Conservation (phyloP, 108 stramenopile genomes). For the Ochromonas danica region DNA sequence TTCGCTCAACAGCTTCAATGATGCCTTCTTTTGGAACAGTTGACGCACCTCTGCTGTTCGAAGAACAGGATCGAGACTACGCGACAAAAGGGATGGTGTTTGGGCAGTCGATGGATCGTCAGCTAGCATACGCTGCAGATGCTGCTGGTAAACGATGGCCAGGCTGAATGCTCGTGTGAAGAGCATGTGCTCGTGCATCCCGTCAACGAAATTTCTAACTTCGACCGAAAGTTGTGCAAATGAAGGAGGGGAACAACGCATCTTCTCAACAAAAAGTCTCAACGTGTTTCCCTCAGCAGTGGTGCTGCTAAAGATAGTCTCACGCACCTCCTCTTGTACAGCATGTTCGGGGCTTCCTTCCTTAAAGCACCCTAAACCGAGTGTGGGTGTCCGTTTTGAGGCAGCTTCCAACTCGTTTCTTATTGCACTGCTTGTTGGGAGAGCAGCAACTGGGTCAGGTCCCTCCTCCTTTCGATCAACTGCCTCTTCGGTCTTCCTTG, state of each 20-base stretch:
- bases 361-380: not conserved
- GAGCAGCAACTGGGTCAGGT: not conserved
- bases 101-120: not conserved
- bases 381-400: not conserved
- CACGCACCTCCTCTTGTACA: not conserved
- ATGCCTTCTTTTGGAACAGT: not conserved
- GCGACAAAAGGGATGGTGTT: too few species aligned
- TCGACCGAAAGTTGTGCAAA: not conserved
- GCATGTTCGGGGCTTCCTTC: not conserved
- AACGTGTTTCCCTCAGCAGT: slow-evolving; percentile 10
- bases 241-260: not conserved
- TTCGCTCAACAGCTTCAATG: not conserved
- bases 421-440: not conserved
- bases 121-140: not conserved
- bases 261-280: not conserved
- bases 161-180: not conserved
- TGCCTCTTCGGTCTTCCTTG: not conserved
- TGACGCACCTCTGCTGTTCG: not conserved
- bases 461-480: not conserved
- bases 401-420: not conserved
- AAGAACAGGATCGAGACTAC: not conserved
- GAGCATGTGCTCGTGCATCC: slow-evolving; percentile 18
- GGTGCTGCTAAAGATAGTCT: not conserved
- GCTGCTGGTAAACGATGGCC: not conserved
- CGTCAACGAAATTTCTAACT: slow-evolving; percentile 25